Evolutionary conservation across 768 basidiomycete species (phyloP).

Genomic region (Rhizopogon salebrosus): DNA sequence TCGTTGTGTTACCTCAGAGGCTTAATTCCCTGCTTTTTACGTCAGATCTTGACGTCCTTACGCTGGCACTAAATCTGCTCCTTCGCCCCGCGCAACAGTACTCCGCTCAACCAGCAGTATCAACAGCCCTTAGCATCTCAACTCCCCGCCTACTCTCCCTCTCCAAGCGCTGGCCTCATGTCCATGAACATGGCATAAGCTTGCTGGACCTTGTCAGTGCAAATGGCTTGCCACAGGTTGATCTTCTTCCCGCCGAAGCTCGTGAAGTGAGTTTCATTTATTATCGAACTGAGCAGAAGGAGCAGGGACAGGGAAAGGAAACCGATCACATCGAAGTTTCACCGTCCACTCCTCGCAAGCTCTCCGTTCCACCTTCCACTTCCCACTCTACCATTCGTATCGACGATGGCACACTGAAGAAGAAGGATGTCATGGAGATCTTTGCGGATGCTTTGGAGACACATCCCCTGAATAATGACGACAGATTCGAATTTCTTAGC

Average conservation of each 20-base stretch:
- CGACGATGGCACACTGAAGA: conserved; percentile 52
- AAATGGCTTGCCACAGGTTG: conserved; percentile 47
- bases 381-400: conserved; percentile 50
- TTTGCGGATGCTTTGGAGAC: conserved; percentile 68
- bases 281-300: conserved; percentile 57
- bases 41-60: conserved; percentile 84
- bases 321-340: conserved; percentile 37
- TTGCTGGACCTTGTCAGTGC: conserved; percentile 66
- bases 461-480: conserved; percentile 68
- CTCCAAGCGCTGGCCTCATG: conserved; percentile 77
- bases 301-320: conserved; percentile 45
- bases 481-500: conserved; percentile 85
- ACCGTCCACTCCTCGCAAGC: conserved; percentile 47
- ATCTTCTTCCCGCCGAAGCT: conserved; percentile 64
- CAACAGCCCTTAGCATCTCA: conserved; percentile 76
- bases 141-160: conserved; percentile 78
- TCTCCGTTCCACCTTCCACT: conserved; percentile 26
- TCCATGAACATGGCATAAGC: conserved; percentile 76
- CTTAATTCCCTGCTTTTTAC: conserved; percentile 84
- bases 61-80: conserved; percentile 77
- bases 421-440: conserved; percentile 68
- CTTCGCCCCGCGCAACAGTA: conserved; percentile 95
- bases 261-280: conserved; percentile 80
- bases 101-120: conserved; percentile 80
- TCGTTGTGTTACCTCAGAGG: conserved; percentile 47